These are phyloP conservation scores for Paraconiothyrium brasiliense DNA, from an alignment of 2,329 filamentous ascomycete species.

Conservation along the genomic window DNA sequence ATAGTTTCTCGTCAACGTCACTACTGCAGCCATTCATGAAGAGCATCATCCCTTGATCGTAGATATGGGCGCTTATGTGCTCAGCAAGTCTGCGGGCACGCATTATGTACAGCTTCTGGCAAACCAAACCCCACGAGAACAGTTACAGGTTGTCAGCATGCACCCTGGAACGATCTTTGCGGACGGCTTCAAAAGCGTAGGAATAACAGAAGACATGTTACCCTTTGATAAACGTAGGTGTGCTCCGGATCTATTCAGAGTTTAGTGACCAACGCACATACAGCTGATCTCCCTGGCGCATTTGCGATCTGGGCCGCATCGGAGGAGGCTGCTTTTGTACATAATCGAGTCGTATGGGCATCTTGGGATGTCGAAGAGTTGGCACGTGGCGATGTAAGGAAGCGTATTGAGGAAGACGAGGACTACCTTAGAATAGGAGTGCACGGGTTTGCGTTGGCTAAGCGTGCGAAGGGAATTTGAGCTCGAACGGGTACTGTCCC, in stretches of 20 bases:
- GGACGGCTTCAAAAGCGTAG: not conserved
- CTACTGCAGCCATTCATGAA: slow-evolving; percentile 17
- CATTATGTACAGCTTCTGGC: slow-evolving; percentile 19
- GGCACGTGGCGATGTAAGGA: slow-evolving; percentile 18
- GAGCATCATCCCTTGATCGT: slow-evolving; percentile 8
- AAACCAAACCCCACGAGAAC: slow-evolving; percentile 5
- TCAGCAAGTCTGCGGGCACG: slow-evolving; percentile 17
- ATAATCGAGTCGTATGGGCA: slow-evolving; percentile 49
- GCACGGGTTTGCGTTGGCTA: not conserved
- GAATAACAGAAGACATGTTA: slow-evolving; percentile 9
- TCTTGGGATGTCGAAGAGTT: slow-evolving; percentile 57
- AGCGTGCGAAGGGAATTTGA: not conserved
- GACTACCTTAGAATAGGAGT: slow-evolving; percentile 16
- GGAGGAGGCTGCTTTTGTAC: slow-evolving; percentile 51
- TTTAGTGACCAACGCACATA: not conserved
- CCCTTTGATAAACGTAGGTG: slow-evolving; percentile 12
- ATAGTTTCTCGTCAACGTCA: slow-evolving; percentile 22
- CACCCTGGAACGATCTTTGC: slow-evolving; percentile 18
- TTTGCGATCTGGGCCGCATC: slow-evolving; percentile 52
- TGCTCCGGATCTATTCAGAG: not conserved
- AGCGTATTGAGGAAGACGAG: slow-evolving; percentile 17
- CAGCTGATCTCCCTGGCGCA: slow-evolving; percentile 29
- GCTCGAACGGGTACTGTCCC: not conserved
- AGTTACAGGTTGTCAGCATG: slow-evolving; percentile 20
- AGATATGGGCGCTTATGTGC: slow-evolving; percentile 9